Evolutionary conservation across 2,329 filamentous ascomycete genomes (phyloP).

Genomic region (Arthrinium puccinioides): DNA sequence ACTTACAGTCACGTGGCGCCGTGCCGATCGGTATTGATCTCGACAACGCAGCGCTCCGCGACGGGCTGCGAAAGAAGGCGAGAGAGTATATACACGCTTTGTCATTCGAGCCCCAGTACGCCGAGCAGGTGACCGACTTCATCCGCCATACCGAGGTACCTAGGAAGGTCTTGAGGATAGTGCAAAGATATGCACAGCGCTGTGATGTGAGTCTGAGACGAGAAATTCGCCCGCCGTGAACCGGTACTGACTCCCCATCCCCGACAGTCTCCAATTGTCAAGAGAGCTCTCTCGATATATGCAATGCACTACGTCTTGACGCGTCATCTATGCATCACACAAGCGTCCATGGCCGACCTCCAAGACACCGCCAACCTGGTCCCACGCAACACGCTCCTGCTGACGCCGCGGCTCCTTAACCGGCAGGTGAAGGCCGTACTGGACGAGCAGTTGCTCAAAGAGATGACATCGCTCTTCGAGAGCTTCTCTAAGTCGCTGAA

Average conservation of each 20-base stretch:
- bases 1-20: constrained; percentile 33
- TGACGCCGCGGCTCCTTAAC: constrained; percentile 47
- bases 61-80: constrained; percentile 36
- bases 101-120: constrained; percentile 37
- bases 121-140: constrained; percentile 42
- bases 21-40: constrained; percentile 45
- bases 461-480: constrained; percentile 45
- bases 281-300: constrained; percentile 46
- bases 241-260: no score
- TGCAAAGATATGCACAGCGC: constrained; percentile 38
- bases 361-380: constrained; percentile 33
- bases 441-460: constrained; percentile 45
- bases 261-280: constrained; percentile 43
- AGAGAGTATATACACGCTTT: constrained; percentile 44
- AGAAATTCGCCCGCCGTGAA: background rate
- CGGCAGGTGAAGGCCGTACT: constrained; percentile 50
- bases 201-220: constrained; percentile 29
- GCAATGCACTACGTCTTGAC: constrained; percentile 51
- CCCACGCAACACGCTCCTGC: constrained; percentile 33
- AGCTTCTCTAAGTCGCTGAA: constrained; percentile 46
- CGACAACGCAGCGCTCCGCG: constrained; percentile 30
- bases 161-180: constrained; percentile 36
- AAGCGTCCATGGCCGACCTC: constrained; percentile 32
- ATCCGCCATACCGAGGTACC: constrained; percentile 38
- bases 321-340: constrained; percentile 45